phyloP scores from a whole-genome alignment of 2,329 filamentous ascomycete genomes.

The Sclerotinia spermophila region DNA sequence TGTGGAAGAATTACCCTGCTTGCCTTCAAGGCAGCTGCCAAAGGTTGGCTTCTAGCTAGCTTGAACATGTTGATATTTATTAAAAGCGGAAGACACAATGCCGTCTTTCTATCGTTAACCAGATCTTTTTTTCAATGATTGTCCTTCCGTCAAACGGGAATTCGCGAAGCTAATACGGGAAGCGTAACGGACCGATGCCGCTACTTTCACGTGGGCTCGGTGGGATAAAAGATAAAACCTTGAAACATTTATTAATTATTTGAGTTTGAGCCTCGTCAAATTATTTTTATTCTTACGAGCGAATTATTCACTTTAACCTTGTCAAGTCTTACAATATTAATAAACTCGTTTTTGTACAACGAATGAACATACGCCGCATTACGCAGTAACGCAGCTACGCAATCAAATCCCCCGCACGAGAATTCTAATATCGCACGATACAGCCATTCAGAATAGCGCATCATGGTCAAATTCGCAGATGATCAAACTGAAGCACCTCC shows the following conservation, averaged over 20 bases:
- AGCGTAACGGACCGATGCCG: slow-evolving; percentile 14
- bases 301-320: neutral
- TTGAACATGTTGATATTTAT: slow-evolving; percentile 70
- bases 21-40: slow-evolving; percentile 75
- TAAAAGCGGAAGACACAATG: slow-evolving; percentile 26
- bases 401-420: slow-evolving; percentile 6
- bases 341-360: neutral
- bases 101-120: slow-evolving; percentile 25
- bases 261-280: neutral
- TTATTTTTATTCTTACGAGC: slow-evolving; percentile 8
- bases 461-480: slow-evolving; percentile 10
- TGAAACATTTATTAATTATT: no score
- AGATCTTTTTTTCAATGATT: slow-evolving; percentile 20
- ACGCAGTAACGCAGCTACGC: neutral
- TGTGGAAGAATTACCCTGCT: slow-evolving; percentile 59
- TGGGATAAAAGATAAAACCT: slow-evolving; percentile 8
- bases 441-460: neutral
- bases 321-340: neutral
- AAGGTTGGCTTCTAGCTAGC: slow-evolving; percentile 74
- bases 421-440: neutral
- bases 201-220: slow-evolving; percentile 25
- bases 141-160: slow-evolving; percentile 17
- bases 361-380: neutral
- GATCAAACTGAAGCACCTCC: slow-evolving; percentile 24
- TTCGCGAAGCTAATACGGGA: slow-evolving; percentile 24